A percentile compares a stretch with the other conserved stretches of the same genome.
Conservation (phyloP, 2,329 filamentous ascomycete species). For the Nothophoma quercina region DNA sequence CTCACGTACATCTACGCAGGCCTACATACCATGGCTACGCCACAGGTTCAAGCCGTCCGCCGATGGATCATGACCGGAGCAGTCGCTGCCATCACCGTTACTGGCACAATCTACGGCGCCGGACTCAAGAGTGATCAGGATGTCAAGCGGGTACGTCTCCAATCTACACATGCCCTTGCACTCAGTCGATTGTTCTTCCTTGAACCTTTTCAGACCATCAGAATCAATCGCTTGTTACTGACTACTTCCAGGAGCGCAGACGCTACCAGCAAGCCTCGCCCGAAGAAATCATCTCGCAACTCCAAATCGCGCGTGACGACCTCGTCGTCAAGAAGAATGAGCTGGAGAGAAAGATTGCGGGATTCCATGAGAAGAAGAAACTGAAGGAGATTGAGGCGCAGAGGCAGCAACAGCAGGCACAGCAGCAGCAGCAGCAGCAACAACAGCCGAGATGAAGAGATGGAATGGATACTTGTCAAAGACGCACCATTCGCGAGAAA, state of each 20-base stretch:
- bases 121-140: slow-evolving; percentile 64
- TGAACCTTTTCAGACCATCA: not conserved
- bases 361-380: slow-evolving; percentile 27
- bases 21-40: slow-evolving; percentile 26
- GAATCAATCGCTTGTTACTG: not conserved
- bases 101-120: slow-evolving; percentile 67
- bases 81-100: slow-evolving; percentile 64
- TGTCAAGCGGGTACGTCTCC: slow-evolving; percentile 56
- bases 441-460: slow-evolving; percentile 3
- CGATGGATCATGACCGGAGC: slow-evolving; percentile 63
- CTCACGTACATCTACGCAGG: not conserved
- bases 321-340: slow-evolving; percentile 60
- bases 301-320: slow-evolving; percentile 59
- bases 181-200: not conserved
- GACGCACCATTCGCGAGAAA: too few relatives aligned
- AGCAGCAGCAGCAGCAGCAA: not conserved
- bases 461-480: not conserved
- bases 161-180: not conserved
- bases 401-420: not conserved
- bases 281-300: slow-evolving; percentile 62
- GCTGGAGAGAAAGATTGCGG: slow-evolving; percentile 63
- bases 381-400: slow-evolving; percentile 22
- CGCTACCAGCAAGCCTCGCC: slow-evolving; percentile 59
- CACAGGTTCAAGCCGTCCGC: slow-evolving; percentile 47
- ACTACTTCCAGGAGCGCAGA: slow-evolving; percentile 52